These are phyloP conservation scores for Balakata baccata DNA, from an alignment of 345 rosid species.

Conservation along the genomic window DNA sequence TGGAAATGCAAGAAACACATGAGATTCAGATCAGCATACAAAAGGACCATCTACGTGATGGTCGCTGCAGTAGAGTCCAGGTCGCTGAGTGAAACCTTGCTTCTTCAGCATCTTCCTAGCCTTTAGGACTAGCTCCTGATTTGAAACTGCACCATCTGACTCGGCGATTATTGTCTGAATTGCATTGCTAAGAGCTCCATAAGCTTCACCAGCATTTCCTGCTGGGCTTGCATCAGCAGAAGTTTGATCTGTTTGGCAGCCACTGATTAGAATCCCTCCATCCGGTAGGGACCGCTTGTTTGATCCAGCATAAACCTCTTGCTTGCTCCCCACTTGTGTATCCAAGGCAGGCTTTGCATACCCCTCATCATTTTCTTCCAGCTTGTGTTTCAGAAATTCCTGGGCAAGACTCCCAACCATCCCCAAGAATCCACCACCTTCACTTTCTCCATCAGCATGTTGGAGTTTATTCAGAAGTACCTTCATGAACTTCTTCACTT, in stretches of 20 bases:
- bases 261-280: conserved; percentile 79
- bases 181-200: conserved; percentile 95
- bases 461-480: conserved; percentile 61
- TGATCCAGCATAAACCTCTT: conserved; percentile 85
- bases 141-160: conserved; percentile 51
- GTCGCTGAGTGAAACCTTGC: conserved; percentile 89
- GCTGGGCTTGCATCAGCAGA: conserved; percentile 94
- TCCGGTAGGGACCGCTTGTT: conserved; percentile 59
- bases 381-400: conserved; percentile 76
- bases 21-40: conserved; percentile 34
- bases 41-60: conserved; percentile 55
- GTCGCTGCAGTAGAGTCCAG: conserved; percentile 90
- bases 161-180: conserved; percentile 71
- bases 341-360: conserved; percentile 71
- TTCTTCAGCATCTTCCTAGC: conserved; percentile 63
- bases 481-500: conserved; percentile 95
- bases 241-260: conserved; percentile 89
- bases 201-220: conserved; percentile 59
- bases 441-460: conserved; percentile 33
- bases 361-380: conserved; percentile 57
- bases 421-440: conserved; percentile 69
- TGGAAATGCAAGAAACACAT: not conserved
- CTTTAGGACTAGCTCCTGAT: conserved; percentile 54
- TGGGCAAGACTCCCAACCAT: conserved; percentile 79
- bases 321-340: conserved; percentile 56